These are phyloP conservation scores for Polytolypa hystricis DNA, from an alignment of 2,329 filamentous ascomycete species.

Conservation along the genomic window DNA sequence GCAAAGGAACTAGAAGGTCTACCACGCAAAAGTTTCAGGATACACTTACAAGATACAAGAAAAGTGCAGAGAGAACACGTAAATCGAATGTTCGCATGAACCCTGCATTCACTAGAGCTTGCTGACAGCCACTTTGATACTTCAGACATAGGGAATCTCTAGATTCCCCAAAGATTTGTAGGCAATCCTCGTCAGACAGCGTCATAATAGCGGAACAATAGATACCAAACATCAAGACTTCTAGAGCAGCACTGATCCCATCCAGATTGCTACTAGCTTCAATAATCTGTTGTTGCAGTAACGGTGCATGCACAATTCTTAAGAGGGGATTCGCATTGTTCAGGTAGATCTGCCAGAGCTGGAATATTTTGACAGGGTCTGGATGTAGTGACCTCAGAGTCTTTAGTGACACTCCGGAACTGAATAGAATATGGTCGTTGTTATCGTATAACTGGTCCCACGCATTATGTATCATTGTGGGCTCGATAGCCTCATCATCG, in stretches of 20 bases:
- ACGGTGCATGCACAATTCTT: conserved; percentile 61
- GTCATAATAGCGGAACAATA: conserved; percentile 52
- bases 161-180: conserved; percentile 25
- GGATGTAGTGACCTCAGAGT: conserved; percentile 13
- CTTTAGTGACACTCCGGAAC: background rate
- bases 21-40: no score
- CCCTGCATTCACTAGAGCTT: conserved; percentile 35
- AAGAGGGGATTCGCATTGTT: conserved; percentile 63
- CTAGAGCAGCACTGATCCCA: conserved; percentile 37
- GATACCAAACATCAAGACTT: conserved; percentile 48
- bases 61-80: conserved; percentile 41
- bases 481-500: conserved; percentile 2
- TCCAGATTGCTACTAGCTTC: conserved; percentile 40
- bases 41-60: conserved; percentile 42
- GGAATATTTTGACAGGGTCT: conserved; percentile 39
- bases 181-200: conserved; percentile 45
- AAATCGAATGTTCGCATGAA: conserved; percentile 34
- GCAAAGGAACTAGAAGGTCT: no score
- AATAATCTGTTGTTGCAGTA: conserved; percentile 54
- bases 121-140: conserved; percentile 37
- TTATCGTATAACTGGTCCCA: background rate
- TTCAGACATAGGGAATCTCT: conserved; percentile 29
- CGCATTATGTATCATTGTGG: background rate
- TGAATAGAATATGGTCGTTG: conserved; percentile 3
- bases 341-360: conserved; percentile 64